A percentile compares a stretch with the other conserved stretches of the same genome.
These are phyloP conservation scores for Saccharomycopsis sp. DNA, from an alignment of 805 yeast genomes.

Conservation along the genomic window DNA sequence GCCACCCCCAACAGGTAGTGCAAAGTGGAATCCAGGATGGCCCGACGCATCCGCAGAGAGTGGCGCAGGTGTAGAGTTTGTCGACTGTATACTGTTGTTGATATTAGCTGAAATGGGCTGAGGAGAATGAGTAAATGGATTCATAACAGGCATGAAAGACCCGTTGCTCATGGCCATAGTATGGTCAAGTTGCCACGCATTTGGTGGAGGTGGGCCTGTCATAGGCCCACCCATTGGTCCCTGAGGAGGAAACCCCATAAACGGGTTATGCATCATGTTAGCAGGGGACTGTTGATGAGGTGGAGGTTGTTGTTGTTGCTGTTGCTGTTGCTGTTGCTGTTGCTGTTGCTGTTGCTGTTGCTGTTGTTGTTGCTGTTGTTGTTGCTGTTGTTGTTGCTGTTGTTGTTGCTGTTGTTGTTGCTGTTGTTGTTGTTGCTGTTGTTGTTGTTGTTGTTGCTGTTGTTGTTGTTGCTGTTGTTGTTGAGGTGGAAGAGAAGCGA, in stretches of 20 bases:
- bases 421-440: not conserved
- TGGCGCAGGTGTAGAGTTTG: not conserved
- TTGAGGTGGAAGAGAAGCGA: not conserved
- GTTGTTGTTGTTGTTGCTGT: slow-evolving; percentile 2
- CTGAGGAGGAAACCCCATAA: slow-evolving; percentile 1
- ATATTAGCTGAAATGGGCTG: not conserved
- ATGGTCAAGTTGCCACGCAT: not conserved
- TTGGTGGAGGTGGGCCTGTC: slow-evolving; percentile 1
- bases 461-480: not conserved
- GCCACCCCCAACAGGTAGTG: not conserved
- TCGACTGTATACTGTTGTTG: not conserved
- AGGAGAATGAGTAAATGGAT: not conserved
- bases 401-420: not conserved
- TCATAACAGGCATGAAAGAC: not conserved
- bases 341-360: not conserved
- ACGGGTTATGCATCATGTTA: not conserved
- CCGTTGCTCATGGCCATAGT: not conserved
- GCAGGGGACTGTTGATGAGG: not conserved
- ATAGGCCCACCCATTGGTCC: not conserved
- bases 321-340: slow-evolving; percentile 1
- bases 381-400: not conserved
- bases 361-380: not conserved
- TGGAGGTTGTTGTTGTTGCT: not conserved
- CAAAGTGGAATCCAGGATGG: not conserved
- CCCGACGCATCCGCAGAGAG: not conserved